Conservation (phyloP, 2,329 filamentous ascomycete species). For the Decorospora gaudefroyi region DNA sequence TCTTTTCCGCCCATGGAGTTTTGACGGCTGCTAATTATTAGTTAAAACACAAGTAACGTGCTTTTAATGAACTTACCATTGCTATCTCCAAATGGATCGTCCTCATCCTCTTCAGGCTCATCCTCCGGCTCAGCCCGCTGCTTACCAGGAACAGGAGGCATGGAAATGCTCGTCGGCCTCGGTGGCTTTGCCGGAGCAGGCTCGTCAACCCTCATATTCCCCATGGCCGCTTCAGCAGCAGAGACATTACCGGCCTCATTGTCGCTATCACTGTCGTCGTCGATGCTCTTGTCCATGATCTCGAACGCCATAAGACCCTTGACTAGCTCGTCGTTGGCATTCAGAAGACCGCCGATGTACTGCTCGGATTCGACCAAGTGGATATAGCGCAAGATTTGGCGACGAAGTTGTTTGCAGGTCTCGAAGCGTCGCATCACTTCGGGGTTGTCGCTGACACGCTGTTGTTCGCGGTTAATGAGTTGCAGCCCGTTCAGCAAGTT, state of each 20-base stretch:
- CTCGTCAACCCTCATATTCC: conserved; percentile 51
- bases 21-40: conserved; percentile 53
- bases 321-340: conserved; percentile 95
- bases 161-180: conserved; percentile 51
- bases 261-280: conserved; percentile 70
- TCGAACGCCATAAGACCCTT: conserved; percentile 92
- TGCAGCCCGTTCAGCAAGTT: conserved; percentile 87
- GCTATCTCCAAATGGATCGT: conserved; percentile 83
- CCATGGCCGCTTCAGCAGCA: conserved; percentile 50
- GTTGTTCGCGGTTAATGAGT: conserved; percentile 84
- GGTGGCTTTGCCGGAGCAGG: conserved; percentile 56
- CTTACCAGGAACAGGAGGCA: conserved; percentile 45
- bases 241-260: conserved; percentile 43
- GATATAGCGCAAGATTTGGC: conserved; percentile 88
- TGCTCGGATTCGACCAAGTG: conserved; percentile 88
- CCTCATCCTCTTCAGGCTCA: conserved; percentile 64
- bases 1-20: conserved; percentile 51
- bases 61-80: conserved; percentile 57
- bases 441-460: conserved; percentile 84
- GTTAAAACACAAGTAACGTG: not conserved
- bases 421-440: conserved; percentile 79
- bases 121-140: conserved; percentile 59
- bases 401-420: conserved; percentile 79
- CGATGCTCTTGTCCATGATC: conserved; percentile 84
- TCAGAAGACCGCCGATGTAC: conserved; percentile 86